phyloP scores from a whole-genome alignment of 2,329 filamentous ascomycete species.

The Aspergillus japonicus region DNA sequence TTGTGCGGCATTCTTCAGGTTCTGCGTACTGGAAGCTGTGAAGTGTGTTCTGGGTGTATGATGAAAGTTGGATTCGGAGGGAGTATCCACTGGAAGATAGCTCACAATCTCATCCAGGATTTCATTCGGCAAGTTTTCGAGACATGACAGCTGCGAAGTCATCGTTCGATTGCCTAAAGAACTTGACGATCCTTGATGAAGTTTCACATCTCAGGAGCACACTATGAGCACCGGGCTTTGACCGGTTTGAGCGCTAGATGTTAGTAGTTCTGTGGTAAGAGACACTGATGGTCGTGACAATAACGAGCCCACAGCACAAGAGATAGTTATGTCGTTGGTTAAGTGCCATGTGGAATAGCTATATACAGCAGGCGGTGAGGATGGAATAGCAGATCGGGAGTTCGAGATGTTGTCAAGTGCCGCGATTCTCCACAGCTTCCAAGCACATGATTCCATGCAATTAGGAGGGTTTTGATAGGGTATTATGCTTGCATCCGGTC shows the following conservation, averaged over 20 bases:
- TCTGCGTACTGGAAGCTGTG: slow-evolving; percentile 35
- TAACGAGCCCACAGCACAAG: neutral
- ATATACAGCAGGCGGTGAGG: neutral
- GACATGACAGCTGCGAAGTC: slow-evolving; percentile 24
- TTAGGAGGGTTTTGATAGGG: neutral
- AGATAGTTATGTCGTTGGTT: neutral
- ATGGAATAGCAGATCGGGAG: neutral
- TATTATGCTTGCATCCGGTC: too few species aligned
- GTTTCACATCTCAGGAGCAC: neutral
- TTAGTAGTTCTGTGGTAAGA: neutral
- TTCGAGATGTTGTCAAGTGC: slow-evolving; percentile 17
- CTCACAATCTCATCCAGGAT: slow-evolving; percentile 58
- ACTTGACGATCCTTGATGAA: neutral
- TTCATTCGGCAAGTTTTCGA: slow-evolving; percentile 58
- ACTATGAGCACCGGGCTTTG: neutral
- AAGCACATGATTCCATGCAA: neutral
- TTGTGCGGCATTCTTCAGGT: slow-evolving; percentile 57
- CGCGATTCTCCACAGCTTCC: slow-evolving; percentile 13
- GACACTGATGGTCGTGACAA: neutral
- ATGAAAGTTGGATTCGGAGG: slow-evolving; percentile 51
- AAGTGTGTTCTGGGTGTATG: slow-evolving; percentile 51
- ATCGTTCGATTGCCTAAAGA: slow-evolving; percentile 10
- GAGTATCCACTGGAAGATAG: slow-evolving; percentile 53
- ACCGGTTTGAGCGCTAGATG: neutral
- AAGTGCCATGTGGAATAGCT: neutral